Conservation (phyloP, 495 filamentous ascomycete genomes). For the Penicillium crystallinum region DNA sequence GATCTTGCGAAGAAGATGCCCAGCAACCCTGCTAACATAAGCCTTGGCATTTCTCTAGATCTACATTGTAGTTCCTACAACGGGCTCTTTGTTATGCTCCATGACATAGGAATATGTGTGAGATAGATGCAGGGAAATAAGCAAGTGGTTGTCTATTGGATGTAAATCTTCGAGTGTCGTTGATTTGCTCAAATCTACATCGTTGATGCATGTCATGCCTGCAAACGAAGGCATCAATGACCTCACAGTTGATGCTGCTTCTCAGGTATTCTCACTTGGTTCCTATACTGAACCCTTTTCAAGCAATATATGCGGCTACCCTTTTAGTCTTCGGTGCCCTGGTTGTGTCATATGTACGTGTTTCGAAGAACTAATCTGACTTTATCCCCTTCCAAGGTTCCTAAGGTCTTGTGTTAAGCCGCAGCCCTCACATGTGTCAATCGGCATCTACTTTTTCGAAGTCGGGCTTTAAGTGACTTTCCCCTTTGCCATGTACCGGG, state of each 20-base stretch:
- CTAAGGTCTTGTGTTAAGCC: background rate
- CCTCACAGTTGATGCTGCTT: too few relatives aligned
- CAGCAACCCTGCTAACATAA: conserved; percentile 22
- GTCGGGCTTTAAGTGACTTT: background rate
- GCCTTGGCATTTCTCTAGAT: conserved; percentile 8
- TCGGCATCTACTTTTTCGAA: background rate
- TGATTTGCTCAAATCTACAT: too few relatives aligned
- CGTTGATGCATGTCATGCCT: too few relatives aligned
- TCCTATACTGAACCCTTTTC: too few relatives aligned
- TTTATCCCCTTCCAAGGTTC: background rate
- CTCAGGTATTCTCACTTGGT: too few relatives aligned
- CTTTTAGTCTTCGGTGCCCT: too few relatives aligned
- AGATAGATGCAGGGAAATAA: background rate
- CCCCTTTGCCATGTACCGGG: background rate
- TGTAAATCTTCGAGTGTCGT: too few relatives aligned
- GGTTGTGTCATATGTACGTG: background rate
- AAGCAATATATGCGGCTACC: too few relatives aligned
- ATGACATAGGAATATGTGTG: background rate
- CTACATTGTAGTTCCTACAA: background rate
- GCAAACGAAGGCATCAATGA: too few relatives aligned
- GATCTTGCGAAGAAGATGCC: conserved; percentile 14
- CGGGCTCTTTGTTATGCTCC: background rate
- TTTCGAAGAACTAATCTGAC: background rate
- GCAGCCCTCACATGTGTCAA: background rate
- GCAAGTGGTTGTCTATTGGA: background rate